These are phyloP conservation scores for Monosporascus sp. DNA, from an alignment of 2,329 filamentous ascomycete species.

Conservation along the genomic window DNA sequence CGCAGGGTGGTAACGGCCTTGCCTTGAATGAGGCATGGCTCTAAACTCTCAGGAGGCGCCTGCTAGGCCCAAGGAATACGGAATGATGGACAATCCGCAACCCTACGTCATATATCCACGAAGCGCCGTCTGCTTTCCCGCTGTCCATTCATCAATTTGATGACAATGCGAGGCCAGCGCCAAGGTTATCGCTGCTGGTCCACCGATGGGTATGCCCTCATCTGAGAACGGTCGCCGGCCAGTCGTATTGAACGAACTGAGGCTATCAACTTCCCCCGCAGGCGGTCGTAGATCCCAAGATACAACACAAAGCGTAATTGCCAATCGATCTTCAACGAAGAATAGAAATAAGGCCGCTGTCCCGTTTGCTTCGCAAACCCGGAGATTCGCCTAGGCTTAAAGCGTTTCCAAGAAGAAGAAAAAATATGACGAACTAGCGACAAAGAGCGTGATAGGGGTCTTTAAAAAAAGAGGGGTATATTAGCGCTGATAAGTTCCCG, in stretches of 20 bases:
- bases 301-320: not conserved
- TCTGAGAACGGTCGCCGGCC: not conserved
- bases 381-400: not conserved
- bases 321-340: not conserved
- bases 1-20: constrained; percentile 23
- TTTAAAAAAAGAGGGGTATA: not conserved
- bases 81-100: not conserved
- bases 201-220: not conserved
- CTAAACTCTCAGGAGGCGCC: not conserved
- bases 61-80: not conserved
- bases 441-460: not conserved
- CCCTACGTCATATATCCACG: not conserved
- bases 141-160: not conserved
- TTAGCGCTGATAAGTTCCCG: not conserved
- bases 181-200: not conserved
- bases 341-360: not conserved
- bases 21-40: constrained; percentile 23
- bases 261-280: not conserved
- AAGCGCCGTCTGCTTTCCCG: not conserved
- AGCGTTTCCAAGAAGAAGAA: not conserved
- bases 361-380: not conserved
- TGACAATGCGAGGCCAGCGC: not conserved
- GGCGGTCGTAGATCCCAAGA: not conserved
- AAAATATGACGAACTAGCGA: not conserved
- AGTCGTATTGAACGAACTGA: not conserved